These are phyloP conservation scores for Penicillium sp. DNA, from an alignment of 2,329 filamentous ascomycete genomes.

Conservation along the genomic window DNA sequence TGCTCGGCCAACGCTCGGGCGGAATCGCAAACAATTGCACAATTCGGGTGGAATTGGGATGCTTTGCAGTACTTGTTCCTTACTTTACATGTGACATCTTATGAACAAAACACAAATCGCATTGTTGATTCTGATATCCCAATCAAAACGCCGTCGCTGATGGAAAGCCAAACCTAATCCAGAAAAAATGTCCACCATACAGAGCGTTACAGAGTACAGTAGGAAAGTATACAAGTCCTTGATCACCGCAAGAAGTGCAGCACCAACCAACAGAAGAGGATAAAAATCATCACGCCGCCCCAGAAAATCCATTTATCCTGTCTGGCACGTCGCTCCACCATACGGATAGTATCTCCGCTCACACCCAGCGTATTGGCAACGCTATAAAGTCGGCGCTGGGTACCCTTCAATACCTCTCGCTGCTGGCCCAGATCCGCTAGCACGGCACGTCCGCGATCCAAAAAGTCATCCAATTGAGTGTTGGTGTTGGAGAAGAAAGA, in stretches of 20 bases:
- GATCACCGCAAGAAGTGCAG: constrained; percentile 73
- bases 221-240: neutral
- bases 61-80: neutral
- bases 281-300: constrained; percentile 80
- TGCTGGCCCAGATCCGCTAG: constrained; percentile 86
- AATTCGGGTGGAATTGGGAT: neutral
- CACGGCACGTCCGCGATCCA: constrained; percentile 87
- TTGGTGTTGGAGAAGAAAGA: constrained; percentile 82
- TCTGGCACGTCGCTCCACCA: constrained; percentile 86
- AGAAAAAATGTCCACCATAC: neutral
- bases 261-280: constrained; percentile 88
- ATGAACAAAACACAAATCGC: neutral
- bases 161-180: constrained; percentile 9
- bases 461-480: constrained; percentile 85
- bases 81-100: neutral
- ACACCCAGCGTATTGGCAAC: constrained; percentile 93
- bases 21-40: neutral
- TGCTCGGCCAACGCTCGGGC: constrained; percentile 11
- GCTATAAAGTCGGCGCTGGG: constrained; percentile 85
- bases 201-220: neutral
- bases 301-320: constrained; percentile 99
- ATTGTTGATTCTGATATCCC: neutral
- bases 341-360: constrained; percentile 93
- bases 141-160: constrained; percentile 33
- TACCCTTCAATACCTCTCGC: constrained; percentile 91